Percentiles rank a stretch among this genome's conserved stretches.
phyloP scores from a whole-genome alignment of 1,284 basidiomycete genomes.

The Pterulicium gracile region DNA sequence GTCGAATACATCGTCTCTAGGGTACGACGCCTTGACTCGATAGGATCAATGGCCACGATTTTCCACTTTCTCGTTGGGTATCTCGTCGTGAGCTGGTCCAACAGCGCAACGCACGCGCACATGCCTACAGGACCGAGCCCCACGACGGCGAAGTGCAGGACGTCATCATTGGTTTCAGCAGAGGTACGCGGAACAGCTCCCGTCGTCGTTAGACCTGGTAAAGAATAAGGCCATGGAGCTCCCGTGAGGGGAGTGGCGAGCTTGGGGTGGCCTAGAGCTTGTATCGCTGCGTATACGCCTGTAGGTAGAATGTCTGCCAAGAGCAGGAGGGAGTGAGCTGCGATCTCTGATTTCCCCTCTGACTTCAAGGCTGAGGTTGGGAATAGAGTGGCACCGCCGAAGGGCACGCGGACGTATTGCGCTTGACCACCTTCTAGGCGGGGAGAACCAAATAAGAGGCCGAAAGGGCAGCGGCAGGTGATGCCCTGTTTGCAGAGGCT shows the following conservation, averaged over 20 bases:
- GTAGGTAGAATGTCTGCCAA: slow-evolving; percentile 78
- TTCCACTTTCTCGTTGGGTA: slow-evolving; percentile 10
- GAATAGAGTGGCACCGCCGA: slow-evolving; percentile 72
- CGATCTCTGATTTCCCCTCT: slow-evolving; percentile 29
- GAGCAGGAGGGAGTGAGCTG: slow-evolving; percentile 44
- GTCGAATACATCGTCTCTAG: slow-evolving; percentile 41
- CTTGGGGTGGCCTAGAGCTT: slow-evolving; percentile 65
- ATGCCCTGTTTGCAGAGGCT: slow-evolving; percentile 71
- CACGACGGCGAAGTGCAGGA: slow-evolving; percentile 46
- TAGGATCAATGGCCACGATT: slow-evolving; percentile 54
- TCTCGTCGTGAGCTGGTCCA: slow-evolving; percentile 42
- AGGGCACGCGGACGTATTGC: slow-evolving; percentile 75
- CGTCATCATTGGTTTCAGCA: slow-evolving; percentile 24
- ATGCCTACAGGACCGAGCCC: slow-evolving; percentile 72
- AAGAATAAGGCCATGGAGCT: slow-evolving; percentile 39
- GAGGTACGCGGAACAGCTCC: slow-evolving; percentile 20
- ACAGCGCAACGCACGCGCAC: slow-evolving; percentile 51
- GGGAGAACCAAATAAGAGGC: slow-evolving; percentile 64
- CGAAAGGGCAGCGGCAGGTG: slow-evolving; percentile 65
- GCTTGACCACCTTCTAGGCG: slow-evolving; percentile 76
- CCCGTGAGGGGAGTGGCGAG: slow-evolving; percentile 44
- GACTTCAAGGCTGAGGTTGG: slow-evolving; percentile 22
- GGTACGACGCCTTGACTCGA: slow-evolving; percentile 43
- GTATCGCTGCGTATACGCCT: slow-evolving; percentile 65
- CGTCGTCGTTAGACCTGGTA: too few species aligned